A percentile compares a stretch with the other conserved stretches of the same genome.
These are phyloP conservation scores for Myriosclerotinia curreyana DNA, from an alignment of 2,329 filamentous ascomycete species.

Conservation along the genomic window DNA sequence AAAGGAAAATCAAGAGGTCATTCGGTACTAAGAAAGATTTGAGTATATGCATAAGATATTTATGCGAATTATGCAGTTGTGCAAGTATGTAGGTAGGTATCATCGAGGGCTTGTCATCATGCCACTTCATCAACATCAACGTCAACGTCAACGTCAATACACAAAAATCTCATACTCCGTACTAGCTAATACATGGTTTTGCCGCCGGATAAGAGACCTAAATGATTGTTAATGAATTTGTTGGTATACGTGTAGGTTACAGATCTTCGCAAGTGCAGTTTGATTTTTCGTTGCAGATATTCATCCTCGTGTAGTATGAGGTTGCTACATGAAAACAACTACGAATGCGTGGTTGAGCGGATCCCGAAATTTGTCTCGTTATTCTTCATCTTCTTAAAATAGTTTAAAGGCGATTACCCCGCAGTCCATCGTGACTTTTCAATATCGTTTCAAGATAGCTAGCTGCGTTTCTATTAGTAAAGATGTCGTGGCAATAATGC, in stretches of 20 bases:
- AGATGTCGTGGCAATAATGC: background rate
- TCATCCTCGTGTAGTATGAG: conserved; percentile 6
- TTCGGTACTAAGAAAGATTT: conserved; percentile 2
- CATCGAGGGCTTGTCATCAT: background rate
- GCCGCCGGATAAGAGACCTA: background rate
- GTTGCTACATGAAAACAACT: background rate
- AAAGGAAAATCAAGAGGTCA: conserved; percentile 8
- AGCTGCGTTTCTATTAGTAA: conserved; percentile 1
- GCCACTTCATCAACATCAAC: background rate
- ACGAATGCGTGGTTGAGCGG: background rate
- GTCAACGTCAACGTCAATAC: background rate
- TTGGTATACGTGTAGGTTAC: too few relatives aligned
- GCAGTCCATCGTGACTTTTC: conserved; percentile 8
- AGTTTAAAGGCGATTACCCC: conserved; percentile 8
- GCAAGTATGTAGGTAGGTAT: background rate
- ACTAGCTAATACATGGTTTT: background rate
- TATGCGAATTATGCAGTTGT: background rate
- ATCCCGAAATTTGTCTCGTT: conserved; percentile 3
- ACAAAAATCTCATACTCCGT: background rate
- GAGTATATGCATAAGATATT: background rate
- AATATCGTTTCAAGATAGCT: conserved; percentile 2
- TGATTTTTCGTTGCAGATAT: background rate
- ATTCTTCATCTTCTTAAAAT: background rate
- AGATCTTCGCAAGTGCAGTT: too few relatives aligned
- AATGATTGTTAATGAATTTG: background rate